Conservation (phyloP, 495 filamentous ascomycete genomes). For the Cercophora samala region DNA sequence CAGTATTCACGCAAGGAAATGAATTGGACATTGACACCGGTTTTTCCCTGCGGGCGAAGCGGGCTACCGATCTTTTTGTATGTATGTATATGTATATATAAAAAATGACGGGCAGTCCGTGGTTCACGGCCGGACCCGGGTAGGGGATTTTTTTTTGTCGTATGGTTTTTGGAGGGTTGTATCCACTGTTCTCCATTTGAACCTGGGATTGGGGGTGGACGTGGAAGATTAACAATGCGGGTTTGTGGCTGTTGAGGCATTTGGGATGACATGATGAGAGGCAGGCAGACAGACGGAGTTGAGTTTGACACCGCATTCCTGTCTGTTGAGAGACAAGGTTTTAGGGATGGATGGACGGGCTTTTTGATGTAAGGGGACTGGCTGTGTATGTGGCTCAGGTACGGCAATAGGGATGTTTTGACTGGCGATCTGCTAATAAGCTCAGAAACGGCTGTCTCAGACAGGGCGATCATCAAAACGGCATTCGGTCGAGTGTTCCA, state of each 20-base stretch:
- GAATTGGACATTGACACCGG: neutral
- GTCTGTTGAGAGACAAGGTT: neutral
- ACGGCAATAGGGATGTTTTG: too few relatives aligned
- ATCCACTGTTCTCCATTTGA: constrained; percentile 15
- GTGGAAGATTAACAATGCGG: constrained; percentile 5
- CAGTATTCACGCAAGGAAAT: neutral
- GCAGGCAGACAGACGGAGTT: neutral
- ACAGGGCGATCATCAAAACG: neutral
- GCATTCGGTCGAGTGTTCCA: too few relatives aligned
- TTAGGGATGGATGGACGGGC: neutral
- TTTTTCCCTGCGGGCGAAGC: neutral
- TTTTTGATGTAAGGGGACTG: neutral
- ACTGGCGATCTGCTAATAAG: neutral
- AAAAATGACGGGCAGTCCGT: constrained; percentile 10
- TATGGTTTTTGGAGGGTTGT: constrained; percentile 14
- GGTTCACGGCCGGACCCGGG: constrained; percentile 17
- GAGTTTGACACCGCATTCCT: neutral
- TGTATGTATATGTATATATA: too few relatives aligned
- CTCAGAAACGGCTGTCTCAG: constrained; percentile 9
- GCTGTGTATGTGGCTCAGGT: neutral
- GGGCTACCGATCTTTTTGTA: neutral
- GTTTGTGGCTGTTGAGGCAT: constrained; percentile 16
- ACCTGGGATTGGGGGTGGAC: constrained; percentile 18
- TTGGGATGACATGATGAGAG: neutral
- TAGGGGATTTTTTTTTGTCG: constrained; percentile 7